These are phyloP conservation scores for Fraxinus cuspidata DNA, from an alignment of 257 asterid genomes.

Conservation along the genomic window DNA sequence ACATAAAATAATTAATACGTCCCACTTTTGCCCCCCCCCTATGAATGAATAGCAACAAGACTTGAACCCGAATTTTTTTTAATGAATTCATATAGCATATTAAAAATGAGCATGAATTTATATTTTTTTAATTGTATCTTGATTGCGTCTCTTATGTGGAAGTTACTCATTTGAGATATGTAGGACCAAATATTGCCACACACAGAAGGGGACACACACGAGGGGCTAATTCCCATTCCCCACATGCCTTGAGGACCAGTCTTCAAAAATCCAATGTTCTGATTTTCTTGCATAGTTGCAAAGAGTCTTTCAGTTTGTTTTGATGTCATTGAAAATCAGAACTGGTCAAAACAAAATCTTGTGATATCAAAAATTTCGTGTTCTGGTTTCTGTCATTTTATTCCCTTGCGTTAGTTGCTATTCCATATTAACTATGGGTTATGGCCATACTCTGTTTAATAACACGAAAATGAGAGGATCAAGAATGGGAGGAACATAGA, in stretches of 20 bases:
- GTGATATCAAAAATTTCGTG: conserved; percentile 16
- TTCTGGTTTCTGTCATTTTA: conserved; percentile 18
- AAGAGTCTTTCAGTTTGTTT: not conserved
- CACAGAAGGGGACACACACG: conserved; percentile 27
- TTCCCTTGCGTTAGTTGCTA: not conserved
- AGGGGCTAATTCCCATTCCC: conserved; percentile 24
- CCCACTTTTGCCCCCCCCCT: too few species aligned
- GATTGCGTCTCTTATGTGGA: too few species aligned
- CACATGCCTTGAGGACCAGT: conserved; percentile 23
- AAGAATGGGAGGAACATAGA: too few species aligned
- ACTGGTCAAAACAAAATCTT: conserved; percentile 25
- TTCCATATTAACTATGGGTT: not conserved
- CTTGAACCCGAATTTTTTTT: too few species aligned
- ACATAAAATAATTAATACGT: too few species aligned
- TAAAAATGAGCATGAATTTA: too few species aligned
- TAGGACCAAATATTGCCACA: conserved; percentile 24
- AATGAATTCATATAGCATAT: too few species aligned
- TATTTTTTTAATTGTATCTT: too few species aligned
- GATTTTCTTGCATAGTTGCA: not conserved
- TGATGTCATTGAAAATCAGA: not conserved
- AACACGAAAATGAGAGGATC: too few species aligned
- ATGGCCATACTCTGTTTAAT: too few species aligned
- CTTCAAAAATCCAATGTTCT: not conserved
- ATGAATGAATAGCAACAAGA: too few species aligned
- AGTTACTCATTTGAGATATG: conserved; percentile 9